Percentiles rank a stretch among this genome's conserved stretches.
phyloP scores from a whole-genome alignment of 1,284 basidiomycete genomes.

The Malassezia restricta region DNA sequence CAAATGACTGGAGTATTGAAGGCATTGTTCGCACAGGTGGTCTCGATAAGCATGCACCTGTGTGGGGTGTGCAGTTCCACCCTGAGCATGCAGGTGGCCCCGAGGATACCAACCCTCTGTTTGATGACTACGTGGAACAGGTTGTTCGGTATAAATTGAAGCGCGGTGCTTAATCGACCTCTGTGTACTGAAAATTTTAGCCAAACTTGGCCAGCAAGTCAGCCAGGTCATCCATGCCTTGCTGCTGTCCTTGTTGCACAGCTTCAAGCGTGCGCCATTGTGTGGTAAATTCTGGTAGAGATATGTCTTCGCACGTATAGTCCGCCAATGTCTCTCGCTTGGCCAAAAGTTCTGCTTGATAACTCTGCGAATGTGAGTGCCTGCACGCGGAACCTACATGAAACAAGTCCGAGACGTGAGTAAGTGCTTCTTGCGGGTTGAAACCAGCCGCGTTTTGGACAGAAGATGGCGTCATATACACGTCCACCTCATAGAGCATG shows the following conservation, averaged over 20 bases:
- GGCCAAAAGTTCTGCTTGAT: conserved; percentile 30
- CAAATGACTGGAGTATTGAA: conserved; percentile 43
- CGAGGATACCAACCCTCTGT: conserved; percentile 42
- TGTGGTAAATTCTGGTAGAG: conserved; percentile 17
- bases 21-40: conserved; percentile 35
- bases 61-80: conserved; percentile 45
- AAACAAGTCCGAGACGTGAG: conserved; percentile 29
- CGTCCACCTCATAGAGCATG: conserved; percentile 30
- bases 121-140: conserved; percentile 42
- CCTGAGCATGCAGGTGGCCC: conserved; percentile 44
- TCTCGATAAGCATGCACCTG: conserved; percentile 17
- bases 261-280: conserved; percentile 26
- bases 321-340: conserved; percentile 37
- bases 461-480: conserved; percentile 16
- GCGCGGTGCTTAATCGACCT: conserved; percentile 9
- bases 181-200: neutral
- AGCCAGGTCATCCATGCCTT: conserved; percentile 39
- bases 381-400: conserved; percentile 22
- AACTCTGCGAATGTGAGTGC: conserved; percentile 19
- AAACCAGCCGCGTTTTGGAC: conserved; percentile 10
- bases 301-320: conserved; percentile 39
- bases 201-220: conserved; percentile 33
- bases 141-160: conserved; percentile 30
- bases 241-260: conserved; percentile 27
- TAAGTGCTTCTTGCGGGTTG: conserved; percentile 29